Evolutionary conservation across 306 rosid genomes (phyloP), one percentile per base, ranked within the genome.

Genomic region (Sindora glabra): DNA sequence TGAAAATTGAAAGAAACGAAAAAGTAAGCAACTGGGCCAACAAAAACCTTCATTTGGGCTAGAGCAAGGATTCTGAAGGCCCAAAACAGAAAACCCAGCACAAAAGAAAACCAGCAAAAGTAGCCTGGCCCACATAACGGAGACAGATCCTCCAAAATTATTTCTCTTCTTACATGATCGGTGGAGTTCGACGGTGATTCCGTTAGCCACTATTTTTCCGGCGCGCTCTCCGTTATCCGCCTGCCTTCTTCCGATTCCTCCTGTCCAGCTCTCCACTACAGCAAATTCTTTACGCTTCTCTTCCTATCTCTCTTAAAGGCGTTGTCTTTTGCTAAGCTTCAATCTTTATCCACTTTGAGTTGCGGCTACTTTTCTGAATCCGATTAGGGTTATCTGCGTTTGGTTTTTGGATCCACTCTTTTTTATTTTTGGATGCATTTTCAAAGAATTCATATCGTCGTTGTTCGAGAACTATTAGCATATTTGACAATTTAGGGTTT

Each of bases 401-500:
- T 56, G 34, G 50, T n/a, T 39, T 42, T 39, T 48, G 45, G 32
- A 13, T 48, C 25, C 18, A 23, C 23, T n/a, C n/a, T n/a, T 47
- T 4, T 59, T 1, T 29, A 29, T 29, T 29, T 6, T 55, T 64
- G 62, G 69, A 58, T 71, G 77, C 58, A 23, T 47, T 36, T 54
- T 18, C 1, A 15, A 8, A 66, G 27, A 58, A 64, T 30, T 22
- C 56, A 41, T 45, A 22, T 14, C 18, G 45, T 52, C 39, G 7
- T 45, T 1, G 36, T 37, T 48, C 54, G 21, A 17, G 67, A 64
- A 59, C 9, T 27, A 34, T 71, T 55, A 2, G 41, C 68, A 34
- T 39, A 24, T 40, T 60, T 83, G 65, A 30, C 62, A 51, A 5
- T 32, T 62, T 86, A 78, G 90, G 85, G 90, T 74, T 84, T 82